Percentiles rank a stretch among this genome's conserved stretches.
Conservation (phyloP, 352 stramenopile genomes). For the Globisporangium cederbergense region DNA sequence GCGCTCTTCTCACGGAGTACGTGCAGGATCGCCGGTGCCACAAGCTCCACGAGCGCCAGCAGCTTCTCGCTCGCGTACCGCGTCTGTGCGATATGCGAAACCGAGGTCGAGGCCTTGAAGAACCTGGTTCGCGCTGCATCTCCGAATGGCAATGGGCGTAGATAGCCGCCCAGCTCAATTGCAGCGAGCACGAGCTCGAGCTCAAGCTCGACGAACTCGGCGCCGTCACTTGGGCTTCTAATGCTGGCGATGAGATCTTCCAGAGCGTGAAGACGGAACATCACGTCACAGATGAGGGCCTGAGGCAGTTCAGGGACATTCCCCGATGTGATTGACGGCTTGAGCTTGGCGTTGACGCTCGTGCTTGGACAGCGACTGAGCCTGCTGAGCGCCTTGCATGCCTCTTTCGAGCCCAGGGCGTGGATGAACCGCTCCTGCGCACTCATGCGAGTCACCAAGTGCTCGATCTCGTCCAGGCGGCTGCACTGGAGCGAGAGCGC, state of each 20-base stretch:
- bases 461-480: constrained; percentile 60
- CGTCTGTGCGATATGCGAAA: constrained; percentile 25
- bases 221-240: constrained; percentile 38
- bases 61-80: constrained; percentile 46
- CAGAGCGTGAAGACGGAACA: constrained; percentile 59
- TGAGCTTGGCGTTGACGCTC: constrained; percentile 32
- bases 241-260: constrained; percentile 67
- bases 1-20: constrained; percentile 50
- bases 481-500: constrained; percentile 74
- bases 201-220: constrained; percentile 43
- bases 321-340: constrained; percentile 41
- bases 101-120: constrained; percentile 20
- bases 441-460: constrained; percentile 23
- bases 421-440: constrained; percentile 42
- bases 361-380: constrained; percentile 44
- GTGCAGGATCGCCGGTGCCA: constrained; percentile 51
- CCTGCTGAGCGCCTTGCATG: constrained; percentile 54
- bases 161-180: constrained; percentile 55
- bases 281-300: constrained; percentile 58
- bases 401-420: constrained; percentile 44
- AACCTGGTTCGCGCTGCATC: constrained; percentile 41
- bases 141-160: constrained; percentile 61
- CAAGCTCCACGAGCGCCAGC: constrained; percentile 40
- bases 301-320: constrained; percentile 51
- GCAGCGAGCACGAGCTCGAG: constrained; percentile 38